Base-by-base conservation (phyloP, 768 basidiomycete genomes). In the Termitomyces titanicus region DNA sequence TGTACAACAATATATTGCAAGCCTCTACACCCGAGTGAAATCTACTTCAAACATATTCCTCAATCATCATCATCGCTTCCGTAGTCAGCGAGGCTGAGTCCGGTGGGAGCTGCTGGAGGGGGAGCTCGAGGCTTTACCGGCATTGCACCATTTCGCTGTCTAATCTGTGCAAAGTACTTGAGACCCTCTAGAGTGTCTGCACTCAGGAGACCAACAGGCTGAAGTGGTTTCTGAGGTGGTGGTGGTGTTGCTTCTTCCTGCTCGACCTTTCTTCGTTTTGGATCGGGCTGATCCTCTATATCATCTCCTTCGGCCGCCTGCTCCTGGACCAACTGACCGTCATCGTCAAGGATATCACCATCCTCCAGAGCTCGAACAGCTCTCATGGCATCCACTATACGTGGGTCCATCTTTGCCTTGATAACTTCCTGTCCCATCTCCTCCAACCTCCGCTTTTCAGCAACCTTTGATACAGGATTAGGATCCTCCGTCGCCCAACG, bases 401-500 rank as follows among this genome's bases (percentile, higher is more conserved):
- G 79, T 7, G 90, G 89, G 67, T 98, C 92, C 78, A 98, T 86
- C 47, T 80, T 79, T 20, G 89, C 83, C 38, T 82, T 80, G 66
- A 99, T 95, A 3, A 91, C 94, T 56, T 91, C 85, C 60, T 89
- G 85, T 0, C 97, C 97, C 62, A 87, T 77, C 2, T 89, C 86
- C 66, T 94, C 89, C 27, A 99, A 68, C 12, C 94, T 78, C 9
- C 81, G 78, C 64, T 94, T 89, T 71, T 98, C 97, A 0, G 83
- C 81, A 8, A 89, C 85, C 63, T 94, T 95, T 59, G 89, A 85
- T 0, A 84, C 84, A 1, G 96, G 97, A 68, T 99, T 99, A 1
- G 97, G 97, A 68, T 99, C 97, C 67, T 97, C 96, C 0, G 96
- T 98, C 34, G 97, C 97, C 97, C 97, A 99, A 46, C 96, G 88